Conservation (phyloP, 257 asterid species). For the Echium plantagineum region DNA sequence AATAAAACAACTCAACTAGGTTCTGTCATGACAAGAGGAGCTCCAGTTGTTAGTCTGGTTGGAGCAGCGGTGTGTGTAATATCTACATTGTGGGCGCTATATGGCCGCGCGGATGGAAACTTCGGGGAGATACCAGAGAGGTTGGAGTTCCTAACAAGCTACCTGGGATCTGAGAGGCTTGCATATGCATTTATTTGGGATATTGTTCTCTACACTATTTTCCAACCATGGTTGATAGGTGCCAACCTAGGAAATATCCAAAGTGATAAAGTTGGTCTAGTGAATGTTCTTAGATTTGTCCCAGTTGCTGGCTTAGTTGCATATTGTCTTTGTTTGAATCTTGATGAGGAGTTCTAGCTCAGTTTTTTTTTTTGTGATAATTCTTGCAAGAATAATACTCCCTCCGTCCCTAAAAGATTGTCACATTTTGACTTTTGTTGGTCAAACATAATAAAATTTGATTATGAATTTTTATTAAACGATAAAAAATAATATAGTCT, state of each 20-base stretch:
- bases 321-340: constrained; percentile 55
- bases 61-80: constrained; percentile 52
- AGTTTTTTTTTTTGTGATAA: no score
- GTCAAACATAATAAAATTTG: no score
- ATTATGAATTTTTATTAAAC: no score
- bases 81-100: constrained; percentile 61
- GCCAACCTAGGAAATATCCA: constrained; percentile 55
- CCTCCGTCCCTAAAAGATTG: no score
- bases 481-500: no score
- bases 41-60: constrained; percentile 52
- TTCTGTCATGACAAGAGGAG: constrained; percentile 52
- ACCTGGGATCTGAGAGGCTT: constrained; percentile 66
- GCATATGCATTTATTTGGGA: constrained; percentile 98
- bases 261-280: constrained; percentile 36
- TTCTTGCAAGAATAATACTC: no score
- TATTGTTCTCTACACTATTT: constrained; percentile 47
- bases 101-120: constrained; percentile 62
- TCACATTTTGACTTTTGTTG: no score
- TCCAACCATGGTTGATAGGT: constrained; percentile 94
- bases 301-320: constrained; percentile 71
- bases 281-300: constrained; percentile 52
- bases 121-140: constrained; percentile 51
- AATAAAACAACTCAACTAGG: constrained; percentile 46
- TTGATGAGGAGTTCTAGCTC: constrained; percentile 26
- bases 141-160: constrained; percentile 47